Evolutionary conservation across 768 basidiomycete species (phyloP).

Genomic region (Boletellus ananas): DNA sequence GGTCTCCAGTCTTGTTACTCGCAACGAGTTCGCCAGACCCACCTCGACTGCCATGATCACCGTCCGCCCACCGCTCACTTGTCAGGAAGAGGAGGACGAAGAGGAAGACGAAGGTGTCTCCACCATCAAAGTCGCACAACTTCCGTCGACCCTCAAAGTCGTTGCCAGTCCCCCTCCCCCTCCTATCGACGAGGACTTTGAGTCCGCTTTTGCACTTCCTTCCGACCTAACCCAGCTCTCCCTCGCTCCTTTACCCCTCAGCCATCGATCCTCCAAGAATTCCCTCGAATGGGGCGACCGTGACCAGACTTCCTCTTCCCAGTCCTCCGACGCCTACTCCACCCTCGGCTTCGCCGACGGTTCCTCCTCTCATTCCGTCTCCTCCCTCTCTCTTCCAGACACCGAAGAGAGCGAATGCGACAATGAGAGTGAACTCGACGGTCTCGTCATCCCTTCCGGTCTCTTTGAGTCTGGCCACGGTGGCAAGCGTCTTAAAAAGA

Average conservation of each 20-base stretch:
- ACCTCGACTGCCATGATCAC: conserved; percentile 35
- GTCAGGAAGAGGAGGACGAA: conserved; percentile 48
- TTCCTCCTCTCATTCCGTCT: conserved; percentile 69
- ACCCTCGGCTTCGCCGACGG: conserved; percentile 71
- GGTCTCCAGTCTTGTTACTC: conserved; percentile 37
- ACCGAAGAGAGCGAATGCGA: conserved; percentile 69
- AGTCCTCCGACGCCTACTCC: conserved; percentile 86
- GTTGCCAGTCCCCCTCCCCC: conserved; percentile 33
- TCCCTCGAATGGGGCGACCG: conserved; percentile 86
- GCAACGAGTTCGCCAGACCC: conserved; percentile 38
- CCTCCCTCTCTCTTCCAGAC: conserved; percentile 60
- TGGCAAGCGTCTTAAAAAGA: conserved; percentile 45
- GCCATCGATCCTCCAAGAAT: conserved; percentile 75
- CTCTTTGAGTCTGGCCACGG: conserved; percentile 72
- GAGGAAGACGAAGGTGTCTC: conserved; percentile 81
- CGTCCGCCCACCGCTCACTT: conserved; percentile 61
- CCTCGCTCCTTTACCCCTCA: conserved; percentile 71
- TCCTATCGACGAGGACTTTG: conserved; percentile 68
- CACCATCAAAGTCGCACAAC: conserved; percentile 71
- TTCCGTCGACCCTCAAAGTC: conserved; percentile 37
- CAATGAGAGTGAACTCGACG: conserved; percentile 74
- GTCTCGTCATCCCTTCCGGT: conserved; percentile 70
- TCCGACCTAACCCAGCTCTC: conserved; percentile 78
- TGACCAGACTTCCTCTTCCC: conserved; percentile 77
- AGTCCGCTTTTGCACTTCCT: conserved; percentile 78